phyloP scores from a whole-genome alignment of 2,329 filamentous ascomycete species.

The Fusarium sp. region DNA sequence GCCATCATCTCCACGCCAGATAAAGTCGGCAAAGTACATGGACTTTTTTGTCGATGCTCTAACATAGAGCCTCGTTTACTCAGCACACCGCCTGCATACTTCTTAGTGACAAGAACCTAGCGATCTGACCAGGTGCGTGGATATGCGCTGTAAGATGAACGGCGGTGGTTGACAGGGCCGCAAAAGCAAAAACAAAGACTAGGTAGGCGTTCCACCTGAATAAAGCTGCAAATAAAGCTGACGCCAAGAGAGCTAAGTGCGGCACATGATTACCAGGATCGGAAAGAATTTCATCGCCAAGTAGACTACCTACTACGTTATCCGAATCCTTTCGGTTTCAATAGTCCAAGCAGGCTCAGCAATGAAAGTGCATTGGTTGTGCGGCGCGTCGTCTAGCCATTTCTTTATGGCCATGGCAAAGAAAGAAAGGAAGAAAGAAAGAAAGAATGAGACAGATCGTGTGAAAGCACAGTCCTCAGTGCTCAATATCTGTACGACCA shows the following conservation, averaged over 20 bases:
- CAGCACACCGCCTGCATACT: too few relatives aligned
- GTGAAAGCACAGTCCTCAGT: background rate
- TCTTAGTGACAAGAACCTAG: too few relatives aligned
- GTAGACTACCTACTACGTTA: background rate
- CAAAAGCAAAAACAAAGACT: background rate
- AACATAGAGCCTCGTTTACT: background rate
- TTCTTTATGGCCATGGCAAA: background rate
- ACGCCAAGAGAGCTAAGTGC: constrained; percentile 3
- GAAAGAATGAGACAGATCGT: background rate
- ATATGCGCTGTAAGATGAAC: background rate
- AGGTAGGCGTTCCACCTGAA: background rate
- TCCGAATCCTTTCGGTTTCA: background rate
- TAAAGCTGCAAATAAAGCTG: constrained; percentile 13
- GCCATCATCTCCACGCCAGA: too few relatives aligned
- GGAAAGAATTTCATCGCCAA: background rate
- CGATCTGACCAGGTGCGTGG: background rate
- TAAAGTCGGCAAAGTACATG: too few relatives aligned
- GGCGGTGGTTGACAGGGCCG: constrained; percentile 2
- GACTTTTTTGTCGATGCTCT: too few relatives aligned
- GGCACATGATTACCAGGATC: background rate
- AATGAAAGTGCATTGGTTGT: too few relatives aligned
- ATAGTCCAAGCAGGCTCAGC: too few relatives aligned
- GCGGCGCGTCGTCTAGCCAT: background rate
- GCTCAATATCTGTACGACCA: background rate
- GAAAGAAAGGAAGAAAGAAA: background rate